Evolutionary conservation across 768 basidiomycete genomes (phyloP), one percentile per base, ranked within the genome.

Genomic region (Lepiota venenata): DNA sequence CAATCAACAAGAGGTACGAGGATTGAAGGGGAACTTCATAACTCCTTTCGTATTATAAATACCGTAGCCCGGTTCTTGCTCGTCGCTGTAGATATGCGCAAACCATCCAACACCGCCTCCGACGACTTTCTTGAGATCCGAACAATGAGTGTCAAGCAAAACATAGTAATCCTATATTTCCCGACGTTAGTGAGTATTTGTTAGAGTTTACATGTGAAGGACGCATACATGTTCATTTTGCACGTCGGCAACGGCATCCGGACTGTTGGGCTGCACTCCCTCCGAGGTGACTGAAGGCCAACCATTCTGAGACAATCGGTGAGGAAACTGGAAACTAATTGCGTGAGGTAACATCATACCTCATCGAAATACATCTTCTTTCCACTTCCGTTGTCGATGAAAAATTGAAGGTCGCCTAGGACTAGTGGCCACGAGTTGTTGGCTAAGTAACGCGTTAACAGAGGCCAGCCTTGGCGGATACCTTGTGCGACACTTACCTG

Each of bases 341-440:
- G 40, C 38, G 15, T 0, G 14, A 43, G 25, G 9, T 18, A 0
- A 32, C 11, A 12, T 50, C 74, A 14, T 15, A 79, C 84, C 72
- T 85, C 79, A 58, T 77, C 78, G 47, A 84, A 71, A 56, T 81
- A 81, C 69, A 84, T 83, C 64, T 85, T 85, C 72, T 86, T 84
- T 4, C 78, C 81, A 14, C 76, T 64, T 9, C 79, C 82, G 48
- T 78, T 66, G 5, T 71, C 60, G 44, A 81, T 74, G 61, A 85
- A 84, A 77, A 79, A 85, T 52, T 82, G 61, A 47, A 83, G 58
- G 59, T 85, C 82, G 2, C 60, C 65, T 45, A 71, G 45, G 0
- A 85, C 78, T 5, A 79, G 61, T 1, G 80, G 76, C 83, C 83
- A 83, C 2, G 82, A 73, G 7, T 68, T 59, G 37, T 71, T 68